phyloP scores from a whole-genome alignment of 257 asterid species.

The Solanum medicagineum region DNA sequence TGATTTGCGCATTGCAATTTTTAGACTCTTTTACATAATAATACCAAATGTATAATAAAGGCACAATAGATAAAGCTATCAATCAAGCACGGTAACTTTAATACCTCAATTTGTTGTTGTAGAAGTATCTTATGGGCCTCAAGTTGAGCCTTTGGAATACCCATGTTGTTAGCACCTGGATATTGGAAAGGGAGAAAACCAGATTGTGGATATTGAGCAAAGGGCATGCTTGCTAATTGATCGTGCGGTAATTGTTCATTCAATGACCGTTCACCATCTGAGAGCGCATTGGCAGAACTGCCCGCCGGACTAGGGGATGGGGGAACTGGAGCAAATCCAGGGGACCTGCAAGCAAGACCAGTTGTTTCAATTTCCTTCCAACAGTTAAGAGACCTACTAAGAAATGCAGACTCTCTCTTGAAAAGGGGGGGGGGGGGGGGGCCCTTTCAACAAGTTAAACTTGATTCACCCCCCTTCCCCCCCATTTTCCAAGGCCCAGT shows the following conservation, averaged over 20 bases:
- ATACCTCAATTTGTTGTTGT: constrained; percentile 77
- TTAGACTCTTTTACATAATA: neutral
- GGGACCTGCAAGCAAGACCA: constrained; percentile 21
- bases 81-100: neutral
- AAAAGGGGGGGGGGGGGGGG: neutral
- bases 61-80: neutral
- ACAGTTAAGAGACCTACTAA: neutral
- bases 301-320: constrained; percentile 19
- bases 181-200: constrained; percentile 11
- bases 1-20: neutral
- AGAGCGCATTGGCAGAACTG: constrained; percentile 7
- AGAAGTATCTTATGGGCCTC: constrained; percentile 44
- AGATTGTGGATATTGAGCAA: constrained; percentile 17
- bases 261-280: constrained; percentile 14
- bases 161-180: constrained; percentile 7
- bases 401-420: neutral
- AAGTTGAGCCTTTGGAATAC: constrained; percentile 23
- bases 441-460: neutral
- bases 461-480: neutral
- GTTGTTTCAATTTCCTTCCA: neutral
- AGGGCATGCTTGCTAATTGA: constrained; percentile 16
- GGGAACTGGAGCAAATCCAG: constrained; percentile 30
- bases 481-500: too few species aligned
- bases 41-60: neutral
- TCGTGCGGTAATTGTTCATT: constrained; percentile 21